Percentiles rank a stretch among this genome's conserved stretches.
Conservation (phyloP, 2,329 filamentous ascomycete species). For the Pseudogymnoascus sp. region DNA sequence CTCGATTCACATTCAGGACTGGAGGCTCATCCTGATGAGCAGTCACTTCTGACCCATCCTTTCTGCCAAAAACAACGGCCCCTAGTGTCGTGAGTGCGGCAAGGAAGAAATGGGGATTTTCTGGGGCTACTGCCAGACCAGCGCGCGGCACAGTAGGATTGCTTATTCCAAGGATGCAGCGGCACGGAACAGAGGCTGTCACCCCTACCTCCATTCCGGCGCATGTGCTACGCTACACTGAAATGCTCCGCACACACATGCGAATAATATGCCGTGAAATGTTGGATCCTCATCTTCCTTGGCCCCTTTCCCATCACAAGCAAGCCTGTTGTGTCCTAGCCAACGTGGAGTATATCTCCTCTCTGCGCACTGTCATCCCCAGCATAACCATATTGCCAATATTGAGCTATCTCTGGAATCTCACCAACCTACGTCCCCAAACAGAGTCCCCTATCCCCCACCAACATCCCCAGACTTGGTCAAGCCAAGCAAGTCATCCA, state of each 20-base stretch:
- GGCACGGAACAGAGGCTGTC: neutral
- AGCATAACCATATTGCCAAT: neutral
- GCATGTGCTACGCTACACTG: neutral
- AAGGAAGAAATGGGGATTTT: neutral
- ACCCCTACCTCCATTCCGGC: neutral
- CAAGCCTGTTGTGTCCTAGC: neutral
- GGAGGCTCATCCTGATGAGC: neutral
- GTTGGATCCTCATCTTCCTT: neutral
- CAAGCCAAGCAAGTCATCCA: neutral
- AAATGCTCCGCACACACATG: neutral
- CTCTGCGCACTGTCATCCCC: neutral
- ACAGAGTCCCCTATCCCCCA: neutral
- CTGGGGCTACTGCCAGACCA: neutral
- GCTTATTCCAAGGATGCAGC: neutral
- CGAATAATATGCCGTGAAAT: neutral
- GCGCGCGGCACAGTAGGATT: neutral
- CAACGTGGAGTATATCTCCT: neutral
- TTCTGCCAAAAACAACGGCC: neutral
- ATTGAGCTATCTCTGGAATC: neutral
- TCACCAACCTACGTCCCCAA: neutral
- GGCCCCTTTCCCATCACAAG: neutral
- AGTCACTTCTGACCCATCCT: constrained; percentile 1
- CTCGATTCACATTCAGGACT: neutral
- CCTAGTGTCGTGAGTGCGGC: neutral
- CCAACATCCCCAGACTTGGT: neutral